Evolutionary conservation across 1,284 basidiomycete genomes (phyloP).

Genomic region (Cutaneotrichosporon arboriforme): DNA sequence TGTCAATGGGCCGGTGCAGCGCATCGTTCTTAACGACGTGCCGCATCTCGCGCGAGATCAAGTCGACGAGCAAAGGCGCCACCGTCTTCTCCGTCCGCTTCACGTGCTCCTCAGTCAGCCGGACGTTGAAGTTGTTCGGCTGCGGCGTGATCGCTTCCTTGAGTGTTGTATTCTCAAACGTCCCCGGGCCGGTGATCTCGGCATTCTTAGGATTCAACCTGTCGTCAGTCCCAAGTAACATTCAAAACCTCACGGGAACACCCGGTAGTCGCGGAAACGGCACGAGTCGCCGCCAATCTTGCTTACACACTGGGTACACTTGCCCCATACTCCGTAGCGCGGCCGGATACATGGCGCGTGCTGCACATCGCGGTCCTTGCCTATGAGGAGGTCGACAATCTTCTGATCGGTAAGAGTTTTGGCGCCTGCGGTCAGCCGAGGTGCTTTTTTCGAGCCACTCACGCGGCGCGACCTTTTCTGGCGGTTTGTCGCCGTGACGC

Average conservation of each 20-base stretch:
- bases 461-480: conserved; percentile 30
- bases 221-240: background rate
- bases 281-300: conserved; percentile 43
- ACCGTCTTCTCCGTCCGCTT: conserved; percentile 52
- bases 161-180: conserved; percentile 33
- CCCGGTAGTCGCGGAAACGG: conserved; percentile 39
- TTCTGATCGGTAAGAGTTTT: conserved; percentile 21
- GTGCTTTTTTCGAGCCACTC: background rate
- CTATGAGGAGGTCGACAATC: conserved; percentile 23
- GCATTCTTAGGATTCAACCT: conserved; percentile 35
- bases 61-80: conserved; percentile 63
- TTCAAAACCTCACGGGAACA: conserved; percentile 35
- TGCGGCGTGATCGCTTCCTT: conserved; percentile 29
- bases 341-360: conserved; percentile 29
- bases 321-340: conserved; percentile 36
- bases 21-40: conserved; percentile 61
- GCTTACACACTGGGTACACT: conserved; percentile 41
- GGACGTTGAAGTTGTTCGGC: conserved; percentile 38
- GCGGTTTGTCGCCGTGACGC: conserved; percentile 14
- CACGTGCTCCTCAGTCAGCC: conserved; percentile 29
- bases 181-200: conserved; percentile 31
- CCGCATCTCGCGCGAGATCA: conserved; percentile 61
- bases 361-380: conserved; percentile 34
- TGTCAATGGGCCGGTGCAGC: conserved; percentile 66
- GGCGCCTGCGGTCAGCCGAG: background rate